phyloP scores from a whole-genome alignment of 2,329 filamentous ascomycete species.

The Penicillium sp. region DNA sequence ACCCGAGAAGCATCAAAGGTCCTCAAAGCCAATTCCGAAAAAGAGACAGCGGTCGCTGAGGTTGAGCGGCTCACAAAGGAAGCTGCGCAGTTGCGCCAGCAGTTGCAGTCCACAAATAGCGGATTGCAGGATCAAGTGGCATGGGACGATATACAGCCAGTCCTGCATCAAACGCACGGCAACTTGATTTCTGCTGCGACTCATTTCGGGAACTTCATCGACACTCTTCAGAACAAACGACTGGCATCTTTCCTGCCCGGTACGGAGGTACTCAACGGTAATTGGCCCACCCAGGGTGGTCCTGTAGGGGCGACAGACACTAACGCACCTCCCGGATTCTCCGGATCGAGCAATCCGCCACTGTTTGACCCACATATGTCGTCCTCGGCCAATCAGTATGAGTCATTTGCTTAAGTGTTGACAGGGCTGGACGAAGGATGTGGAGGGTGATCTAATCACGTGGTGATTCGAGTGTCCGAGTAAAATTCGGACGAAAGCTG shows the following conservation, averaged over 20 bases:
- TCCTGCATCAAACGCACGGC: conserved; percentile 6
- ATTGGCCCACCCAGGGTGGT: background rate
- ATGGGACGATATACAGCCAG: conserved; percentile 10
- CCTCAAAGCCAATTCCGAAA: background rate
- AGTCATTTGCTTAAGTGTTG: background rate
- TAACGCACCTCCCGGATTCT: conserved; percentile 1
- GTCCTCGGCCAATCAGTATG: background rate
- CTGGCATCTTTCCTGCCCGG: conserved; percentile 7
- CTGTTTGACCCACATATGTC: background rate
- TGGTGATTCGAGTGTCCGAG: background rate
- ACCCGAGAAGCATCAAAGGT: background rate
- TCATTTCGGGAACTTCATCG: conserved; percentile 3
- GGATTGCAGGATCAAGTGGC: conserved; percentile 3
- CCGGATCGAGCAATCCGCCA: conserved; percentile 3
- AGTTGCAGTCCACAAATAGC: conserved; percentile 6
- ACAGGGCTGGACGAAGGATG: background rate
- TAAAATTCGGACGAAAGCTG: no score
- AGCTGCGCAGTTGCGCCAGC: background rate
- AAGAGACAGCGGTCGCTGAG: background rate
- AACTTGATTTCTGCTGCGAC: conserved; percentile 6
- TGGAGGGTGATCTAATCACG: background rate
- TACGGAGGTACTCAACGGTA: conserved; percentile 2
- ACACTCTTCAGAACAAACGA: conserved; percentile 7
- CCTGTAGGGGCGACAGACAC: background rate
- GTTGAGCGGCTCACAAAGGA: background rate